phyloP scores from a whole-genome alignment of 2,329 filamentous ascomycete genomes.

The Ophiostoma fasciatum region DNA sequence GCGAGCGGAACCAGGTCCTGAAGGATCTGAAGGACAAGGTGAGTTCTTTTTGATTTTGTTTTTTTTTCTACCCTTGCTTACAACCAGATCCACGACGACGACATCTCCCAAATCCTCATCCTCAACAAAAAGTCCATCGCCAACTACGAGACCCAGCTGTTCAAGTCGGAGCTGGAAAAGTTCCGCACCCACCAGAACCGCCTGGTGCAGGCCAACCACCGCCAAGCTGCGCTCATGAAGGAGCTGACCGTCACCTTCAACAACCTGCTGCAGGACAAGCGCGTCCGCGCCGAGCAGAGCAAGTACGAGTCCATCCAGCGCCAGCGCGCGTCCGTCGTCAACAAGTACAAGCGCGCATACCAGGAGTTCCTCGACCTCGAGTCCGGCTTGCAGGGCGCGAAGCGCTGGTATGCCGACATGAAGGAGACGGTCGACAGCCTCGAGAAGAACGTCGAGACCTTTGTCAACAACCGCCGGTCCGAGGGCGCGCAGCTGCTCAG shows the following conservation, averaged over 20 bases:
- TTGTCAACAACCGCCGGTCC: conserved; percentile 84
- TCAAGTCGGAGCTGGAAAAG: conserved; percentile 94
- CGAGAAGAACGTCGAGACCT: conserved; percentile 90
- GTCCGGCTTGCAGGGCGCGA: conserved; percentile 73
- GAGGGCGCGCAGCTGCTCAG: conserved; percentile 82
- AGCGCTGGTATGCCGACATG: conserved; percentile 93
- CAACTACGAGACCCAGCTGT: conserved; percentile 82
- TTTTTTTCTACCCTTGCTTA: neutral
- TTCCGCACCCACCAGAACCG: conserved; percentile 87
- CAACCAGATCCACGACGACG: conserved; percentile 74
- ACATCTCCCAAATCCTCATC: conserved; percentile 94
- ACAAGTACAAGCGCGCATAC: conserved; percentile 79
- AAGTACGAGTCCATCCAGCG: conserved; percentile 84
- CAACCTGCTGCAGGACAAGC: conserved; percentile 78
- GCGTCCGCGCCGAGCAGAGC: conserved; percentile 83
- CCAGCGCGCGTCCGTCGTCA: conserved; percentile 66
- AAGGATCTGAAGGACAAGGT: conserved; percentile 98
- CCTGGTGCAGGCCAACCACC: conserved; percentile 84
- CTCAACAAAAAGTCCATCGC: conserved; percentile 94
- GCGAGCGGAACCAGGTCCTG: conserved; percentile 78
- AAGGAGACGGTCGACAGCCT: conserved; percentile 83
- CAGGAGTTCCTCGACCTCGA: conserved; percentile 85
- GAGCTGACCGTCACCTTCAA: conserved; percentile 83
- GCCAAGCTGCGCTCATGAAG: conserved; percentile 87
- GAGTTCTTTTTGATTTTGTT: conserved; percentile 13